phyloP scores from a whole-genome alignment of 495 filamentous ascomycete genomes.

The Jackrogersella multiformis region DNA sequence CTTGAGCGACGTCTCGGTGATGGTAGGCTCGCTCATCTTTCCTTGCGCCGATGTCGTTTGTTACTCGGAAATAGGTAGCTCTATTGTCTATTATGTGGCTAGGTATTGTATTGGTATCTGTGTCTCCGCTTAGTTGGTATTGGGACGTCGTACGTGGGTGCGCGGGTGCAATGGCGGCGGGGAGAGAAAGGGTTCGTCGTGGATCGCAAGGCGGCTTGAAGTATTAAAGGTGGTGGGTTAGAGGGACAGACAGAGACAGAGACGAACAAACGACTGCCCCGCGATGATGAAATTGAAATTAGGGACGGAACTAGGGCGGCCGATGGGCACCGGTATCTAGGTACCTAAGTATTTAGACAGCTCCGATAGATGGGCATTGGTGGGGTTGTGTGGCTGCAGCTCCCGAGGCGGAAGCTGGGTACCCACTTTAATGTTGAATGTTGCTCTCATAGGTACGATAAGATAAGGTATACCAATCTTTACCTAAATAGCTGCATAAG shows the following conservation, averaged over 20 bases:
- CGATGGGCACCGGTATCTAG: no score
- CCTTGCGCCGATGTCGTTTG: constrained; percentile 38
- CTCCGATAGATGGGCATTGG: constrained; percentile 24
- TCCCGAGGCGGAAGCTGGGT: constrained; percentile 12
- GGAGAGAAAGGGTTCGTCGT: neutral
- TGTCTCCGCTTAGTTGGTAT: neutral
- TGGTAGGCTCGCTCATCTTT: constrained; percentile 65
- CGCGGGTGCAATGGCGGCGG: neutral
- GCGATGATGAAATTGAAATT: constrained; percentile 39
- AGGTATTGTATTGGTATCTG: no score
- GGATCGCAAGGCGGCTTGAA: neutral
- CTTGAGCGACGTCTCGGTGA: constrained; percentile 75
- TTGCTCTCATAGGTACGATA: neutral
- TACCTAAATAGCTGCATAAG: no score
- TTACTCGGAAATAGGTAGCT: neutral
- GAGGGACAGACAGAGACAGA: no score
- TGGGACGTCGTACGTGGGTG: neutral
- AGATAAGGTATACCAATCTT: neutral
- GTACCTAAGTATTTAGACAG: neutral
- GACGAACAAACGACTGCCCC: constrained; percentile 18
- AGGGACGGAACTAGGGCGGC: no score
- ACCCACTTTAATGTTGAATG: neutral
- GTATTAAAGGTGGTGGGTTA: constrained; percentile 4
- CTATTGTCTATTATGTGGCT: no score
- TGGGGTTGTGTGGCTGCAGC: constrained; percentile 17